phyloP scores from a whole-genome alignment of 371 early-diverging fungal genomes.

The Fennellomyces sp. region DNA sequence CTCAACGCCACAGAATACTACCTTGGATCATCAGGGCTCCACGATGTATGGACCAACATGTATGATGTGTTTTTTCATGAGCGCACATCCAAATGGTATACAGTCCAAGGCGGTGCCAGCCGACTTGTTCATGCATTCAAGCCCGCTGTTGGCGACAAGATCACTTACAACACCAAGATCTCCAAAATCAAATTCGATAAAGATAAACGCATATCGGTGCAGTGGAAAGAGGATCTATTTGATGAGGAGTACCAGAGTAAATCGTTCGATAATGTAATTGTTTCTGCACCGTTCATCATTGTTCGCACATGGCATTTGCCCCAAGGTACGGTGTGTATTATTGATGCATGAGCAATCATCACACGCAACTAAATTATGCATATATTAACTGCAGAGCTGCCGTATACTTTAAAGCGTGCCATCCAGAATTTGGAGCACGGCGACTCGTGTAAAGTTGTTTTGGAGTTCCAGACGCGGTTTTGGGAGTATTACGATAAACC shows the following conservation, averaged over 20 bases:
- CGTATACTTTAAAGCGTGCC: slow-evolving; percentile 23
- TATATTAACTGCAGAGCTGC: slow-evolving; percentile 14
- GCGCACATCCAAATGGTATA: slow-evolving; percentile 21
- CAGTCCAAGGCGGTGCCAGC: slow-evolving; percentile 31
- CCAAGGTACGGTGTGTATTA: slow-evolving; percentile 11
- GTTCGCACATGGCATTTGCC: slow-evolving; percentile 40
- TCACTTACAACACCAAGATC: slow-evolving; percentile 21
- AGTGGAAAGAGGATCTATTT: slow-evolving; percentile 28
- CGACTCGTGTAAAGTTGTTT: slow-evolving; percentile 29
- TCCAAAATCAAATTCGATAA: slow-evolving; percentile 17
- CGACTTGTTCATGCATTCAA: slow-evolving; percentile 32
- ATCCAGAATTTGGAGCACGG: slow-evolving; percentile 25
- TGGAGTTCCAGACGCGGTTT: slow-evolving; percentile 35
- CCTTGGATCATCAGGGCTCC: slow-evolving; percentile 17
- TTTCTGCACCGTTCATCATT: slow-evolving; percentile 31
- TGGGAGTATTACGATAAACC: slow-evolving; percentile 35
- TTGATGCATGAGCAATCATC: no score
- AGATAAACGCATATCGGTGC: slow-evolving; percentile 16
- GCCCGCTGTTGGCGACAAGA: slow-evolving; percentile 31
- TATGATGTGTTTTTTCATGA: slow-evolving; percentile 27
- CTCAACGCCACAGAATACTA: slow-evolving; percentile 23
- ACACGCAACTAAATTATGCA: no score
- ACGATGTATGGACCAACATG: slow-evolving; percentile 21
- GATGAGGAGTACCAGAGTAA: slow-evolving; percentile 21
- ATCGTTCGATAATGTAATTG: slow-evolving; percentile 35